A percentile compares a stretch with the other conserved stretches of the same genome.
phyloP scores from a whole-genome alignment of 1,139 yeast species.

The Zygoascus sp. region DNA sequence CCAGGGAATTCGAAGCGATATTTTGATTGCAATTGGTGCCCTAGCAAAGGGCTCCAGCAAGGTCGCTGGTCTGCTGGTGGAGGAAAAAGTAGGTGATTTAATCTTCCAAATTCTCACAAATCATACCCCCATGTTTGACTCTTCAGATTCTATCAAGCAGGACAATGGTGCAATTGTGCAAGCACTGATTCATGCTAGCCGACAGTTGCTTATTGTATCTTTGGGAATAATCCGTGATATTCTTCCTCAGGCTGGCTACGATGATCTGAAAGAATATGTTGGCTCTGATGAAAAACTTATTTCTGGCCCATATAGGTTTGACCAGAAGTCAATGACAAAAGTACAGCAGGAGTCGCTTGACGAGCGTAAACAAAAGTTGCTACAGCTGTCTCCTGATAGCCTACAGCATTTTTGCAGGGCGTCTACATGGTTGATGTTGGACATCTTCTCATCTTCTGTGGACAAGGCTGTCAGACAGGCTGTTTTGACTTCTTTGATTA shows the following conservation, averaged over 20 bases:
- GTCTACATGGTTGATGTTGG: slow-evolving; percentile 57
- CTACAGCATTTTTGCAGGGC: slow-evolving; percentile 44
- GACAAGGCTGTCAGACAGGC: slow-evolving; percentile 62
- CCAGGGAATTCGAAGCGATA: slow-evolving; percentile 25
- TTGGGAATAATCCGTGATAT: slow-evolving; percentile 55
- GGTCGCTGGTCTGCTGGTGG: slow-evolving; percentile 27
- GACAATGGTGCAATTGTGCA: slow-evolving; percentile 49
- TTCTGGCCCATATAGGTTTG: slow-evolving; percentile 31
- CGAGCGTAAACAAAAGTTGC: slow-evolving; percentile 17
- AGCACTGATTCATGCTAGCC: slow-evolving; percentile 70
- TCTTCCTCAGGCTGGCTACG: slow-evolving; percentile 34
- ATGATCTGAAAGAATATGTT: slow-evolving; percentile 12
- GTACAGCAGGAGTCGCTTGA: slow-evolving; percentile 15
- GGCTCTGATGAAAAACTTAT: slow-evolving; percentile 1
- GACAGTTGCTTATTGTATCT: slow-evolving; percentile 54
- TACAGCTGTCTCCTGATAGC: slow-evolving; percentile 18
- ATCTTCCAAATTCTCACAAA: slow-evolving; percentile 35
- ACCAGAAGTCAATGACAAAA: slow-evolving; percentile 8
- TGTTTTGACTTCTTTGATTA: slow-evolving; percentile 52
- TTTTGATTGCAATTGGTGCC: slow-evolving; percentile 39
- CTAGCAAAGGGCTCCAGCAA: slow-evolving; percentile 40
- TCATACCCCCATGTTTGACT: slow-evolving; percentile 29
- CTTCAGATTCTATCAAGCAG: slow-evolving; percentile 22
- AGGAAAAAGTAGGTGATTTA: slow-evolving; percentile 29
- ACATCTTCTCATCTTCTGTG: slow-evolving; percentile 71